Evolutionary conservation across 2,329 filamentous ascomycete genomes (phyloP), one percentile per base, ranked within the genome.

Genomic region (Fusarium citri): DNA sequence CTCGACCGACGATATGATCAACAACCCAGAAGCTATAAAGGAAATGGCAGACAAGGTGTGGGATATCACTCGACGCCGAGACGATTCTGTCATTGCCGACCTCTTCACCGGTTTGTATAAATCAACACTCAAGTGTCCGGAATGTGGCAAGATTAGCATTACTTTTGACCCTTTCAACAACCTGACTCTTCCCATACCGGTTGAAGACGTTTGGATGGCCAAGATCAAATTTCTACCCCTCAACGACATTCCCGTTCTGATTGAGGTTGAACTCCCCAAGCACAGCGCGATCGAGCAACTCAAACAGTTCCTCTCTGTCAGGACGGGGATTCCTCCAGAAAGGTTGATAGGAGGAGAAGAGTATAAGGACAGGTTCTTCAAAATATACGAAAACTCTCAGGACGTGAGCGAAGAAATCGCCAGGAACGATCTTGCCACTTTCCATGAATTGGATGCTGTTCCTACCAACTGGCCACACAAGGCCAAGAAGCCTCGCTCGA

Each of bases 81-180:
- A 99, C 72, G 94, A 98, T 77, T 98, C 96, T 0, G 92, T 98
- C 42, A 93, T 98, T 71, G 95, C 94, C 60, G 96, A 99, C 77
- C 86, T 99, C 14, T 99, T 99, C 79, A 97, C 94, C 23, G 96
- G 96, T 68, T 94, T 98, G 87, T 99, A 98, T 87, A 98, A 98
- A 83, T 98, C 97, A 46, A 98, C 95, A 1, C 87, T 99, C 68
- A 91, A 96, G 68, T 99, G 96, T 77, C 96, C 96, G 0, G 88
- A 87, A 10, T 99, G 96, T 79, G 87, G 91, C 73, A 99, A 98
- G 82, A 92, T 98, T 80, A 98, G 94, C 87, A 97, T 99, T 74
- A 98, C 96, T 0, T 99, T 99, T 76, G 96, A 99, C 78, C 96
- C 96, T 1, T 99, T 97, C 84, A 98, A 94, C 79, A 96, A 97